phyloP scores from a whole-genome alignment of 495 filamentous ascomycete species.

The Penicillium lagena region DNA sequence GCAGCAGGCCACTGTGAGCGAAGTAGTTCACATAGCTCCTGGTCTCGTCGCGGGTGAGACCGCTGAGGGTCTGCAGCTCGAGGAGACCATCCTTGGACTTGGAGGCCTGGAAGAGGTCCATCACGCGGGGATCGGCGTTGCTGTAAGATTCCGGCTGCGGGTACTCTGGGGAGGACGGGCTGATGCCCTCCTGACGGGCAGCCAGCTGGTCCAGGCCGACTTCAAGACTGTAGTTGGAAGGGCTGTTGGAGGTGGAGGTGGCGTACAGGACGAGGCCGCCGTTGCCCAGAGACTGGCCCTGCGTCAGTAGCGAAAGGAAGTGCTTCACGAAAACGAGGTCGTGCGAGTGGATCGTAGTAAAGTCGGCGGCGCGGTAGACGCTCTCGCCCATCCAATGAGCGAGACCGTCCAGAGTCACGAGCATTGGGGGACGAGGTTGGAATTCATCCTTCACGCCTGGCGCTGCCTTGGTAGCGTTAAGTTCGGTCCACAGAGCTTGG shows the following conservation, averaged over 20 bases:
- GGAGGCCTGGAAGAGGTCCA: slow-evolving; percentile 38
- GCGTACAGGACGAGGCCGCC: slow-evolving; percentile 76
- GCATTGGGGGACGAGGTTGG: slow-evolving; percentile 62
- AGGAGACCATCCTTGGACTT: slow-evolving; percentile 33
- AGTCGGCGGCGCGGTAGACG: slow-evolving; percentile 62
- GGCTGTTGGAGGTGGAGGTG: slow-evolving; percentile 60
- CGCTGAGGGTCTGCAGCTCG: slow-evolving; percentile 53
- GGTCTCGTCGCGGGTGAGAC: slow-evolving; percentile 69
- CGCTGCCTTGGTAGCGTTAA: slow-evolving; percentile 52
- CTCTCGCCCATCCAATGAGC: slow-evolving; percentile 72
- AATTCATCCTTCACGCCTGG: slow-evolving; percentile 28
- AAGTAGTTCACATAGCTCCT: slow-evolving; percentile 88
- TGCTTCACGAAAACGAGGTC: slow-evolving; percentile 71
- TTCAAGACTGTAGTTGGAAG: slow-evolving; percentile 54
- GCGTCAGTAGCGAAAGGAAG: slow-evolving; percentile 61
- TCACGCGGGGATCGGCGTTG: slow-evolving; percentile 60
- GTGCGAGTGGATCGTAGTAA: slow-evolving; percentile 76
- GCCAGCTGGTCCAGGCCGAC: slow-evolving; percentile 53
- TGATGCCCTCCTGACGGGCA: slow-evolving; percentile 29
- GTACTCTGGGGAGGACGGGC: slow-evolving; percentile 26
- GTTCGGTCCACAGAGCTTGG: slow-evolving; percentile 72
- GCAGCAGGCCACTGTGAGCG: slow-evolving; percentile 75
- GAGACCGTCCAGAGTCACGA: slow-evolving; percentile 74
- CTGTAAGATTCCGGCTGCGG: slow-evolving; percentile 58
- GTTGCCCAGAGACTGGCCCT: slow-evolving; percentile 55